Conservation (phyloP, 1,284 basidiomycete genomes). For the Bondarzewia mesenterica region DNA sequence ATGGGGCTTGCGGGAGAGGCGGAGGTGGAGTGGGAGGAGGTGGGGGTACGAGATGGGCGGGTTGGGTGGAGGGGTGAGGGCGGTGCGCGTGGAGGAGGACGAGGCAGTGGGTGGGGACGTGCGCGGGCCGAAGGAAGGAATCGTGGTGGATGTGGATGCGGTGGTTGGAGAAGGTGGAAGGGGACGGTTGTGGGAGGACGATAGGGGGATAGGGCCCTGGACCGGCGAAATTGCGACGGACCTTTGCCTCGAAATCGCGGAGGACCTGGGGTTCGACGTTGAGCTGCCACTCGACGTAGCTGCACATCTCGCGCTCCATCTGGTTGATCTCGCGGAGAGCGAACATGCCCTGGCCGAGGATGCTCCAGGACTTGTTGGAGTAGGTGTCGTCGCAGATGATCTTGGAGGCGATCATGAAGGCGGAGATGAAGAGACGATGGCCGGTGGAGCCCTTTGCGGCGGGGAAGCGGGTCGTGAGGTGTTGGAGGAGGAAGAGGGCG, state of each 20-base stretch:
- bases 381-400: slow-evolving; percentile 50
- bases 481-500: slow-evolving; percentile 38
- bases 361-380: slow-evolving; percentile 49
- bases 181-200: background rate
- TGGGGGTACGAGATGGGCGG: background rate
- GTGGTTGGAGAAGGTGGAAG: background rate
- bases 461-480: slow-evolving; percentile 44
- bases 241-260: slow-evolving; percentile 9
- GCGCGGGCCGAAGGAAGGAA: background rate
- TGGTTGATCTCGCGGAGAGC: slow-evolving; percentile 47
- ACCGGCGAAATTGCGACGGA: slow-evolving; percentile 6
- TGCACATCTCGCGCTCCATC: slow-evolving; percentile 43
- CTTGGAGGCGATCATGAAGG: slow-evolving; percentile 43
- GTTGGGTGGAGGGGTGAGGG: background rate
- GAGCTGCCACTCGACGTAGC: slow-evolving; percentile 31
- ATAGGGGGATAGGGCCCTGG: background rate
- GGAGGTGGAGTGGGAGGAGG: background rate
- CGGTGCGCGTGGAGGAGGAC: background rate
- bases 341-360: slow-evolving; percentile 48
- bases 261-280: slow-evolving; percentile 27
- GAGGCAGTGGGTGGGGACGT: background rate
- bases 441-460: slow-evolving; percentile 45
- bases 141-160: background rate
- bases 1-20: background rate
- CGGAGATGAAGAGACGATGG: slow-evolving; percentile 47